Evolutionary conservation across 805 yeast genomes (phyloP).

Genomic region (Tetrapisispora taiwanensis): DNA sequence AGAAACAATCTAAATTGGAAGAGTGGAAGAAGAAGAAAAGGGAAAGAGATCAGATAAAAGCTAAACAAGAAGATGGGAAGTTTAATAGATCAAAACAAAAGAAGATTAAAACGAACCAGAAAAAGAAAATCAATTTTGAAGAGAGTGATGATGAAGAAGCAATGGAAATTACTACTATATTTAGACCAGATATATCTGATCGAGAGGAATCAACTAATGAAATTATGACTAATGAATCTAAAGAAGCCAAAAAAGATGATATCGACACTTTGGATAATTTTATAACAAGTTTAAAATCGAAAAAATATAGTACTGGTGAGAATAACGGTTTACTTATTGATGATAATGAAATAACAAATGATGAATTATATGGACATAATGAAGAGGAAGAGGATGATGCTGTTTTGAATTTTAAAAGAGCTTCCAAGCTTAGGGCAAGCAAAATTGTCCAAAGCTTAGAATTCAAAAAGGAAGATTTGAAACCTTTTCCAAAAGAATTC

Average conservation of each 20-base stretch:
- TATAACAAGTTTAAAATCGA: conserved; percentile 25
- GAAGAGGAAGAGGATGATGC: conserved; percentile 23
- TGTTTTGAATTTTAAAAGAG: conserved; percentile 28
- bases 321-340: conserved; percentile 14
- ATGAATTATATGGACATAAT: conserved; percentile 8
- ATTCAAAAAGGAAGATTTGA: conserved; percentile 31
- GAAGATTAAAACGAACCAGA: not conserved
- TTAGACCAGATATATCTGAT: not conserved
- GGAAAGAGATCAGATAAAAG: conserved; percentile 11
- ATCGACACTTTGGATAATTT: conserved; percentile 40
- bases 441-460: conserved; percentile 26
- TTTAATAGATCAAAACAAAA: conserved; percentile 1
- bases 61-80: not conserved
- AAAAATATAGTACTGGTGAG: conserved; percentile 1
- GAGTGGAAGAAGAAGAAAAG: conserved; percentile 43
- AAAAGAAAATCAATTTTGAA: conserved; percentile 8
- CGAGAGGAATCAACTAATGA: not conserved
- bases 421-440: conserved; percentile 32
- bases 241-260: conserved; percentile 7
- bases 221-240: not conserved
- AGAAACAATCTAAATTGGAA: conserved; percentile 34
- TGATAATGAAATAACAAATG: conserved; percentile 15
- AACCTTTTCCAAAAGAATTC: conserved; percentile 50
- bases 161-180: not conserved
- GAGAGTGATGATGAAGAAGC: conserved; percentile 16